Conservation (phyloP, 257 asterid genomes). For the Nicotiana paniculata region DNA sequence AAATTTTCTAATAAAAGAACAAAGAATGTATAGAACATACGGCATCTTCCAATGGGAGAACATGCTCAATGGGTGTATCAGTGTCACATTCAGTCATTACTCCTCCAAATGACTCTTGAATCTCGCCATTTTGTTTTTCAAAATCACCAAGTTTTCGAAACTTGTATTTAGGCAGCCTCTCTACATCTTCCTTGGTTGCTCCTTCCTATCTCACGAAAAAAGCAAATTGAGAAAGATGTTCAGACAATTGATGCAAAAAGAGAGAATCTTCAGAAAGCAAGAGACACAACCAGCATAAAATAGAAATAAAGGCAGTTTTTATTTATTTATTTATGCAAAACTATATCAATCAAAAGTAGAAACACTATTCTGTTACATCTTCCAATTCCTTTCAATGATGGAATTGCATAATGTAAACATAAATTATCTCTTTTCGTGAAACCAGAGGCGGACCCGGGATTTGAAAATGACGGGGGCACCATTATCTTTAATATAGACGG, state of each 20-base stretch:
- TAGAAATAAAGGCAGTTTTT: neutral
- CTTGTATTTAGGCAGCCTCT: constrained; percentile 70
- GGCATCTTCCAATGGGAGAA: constrained; percentile 86
- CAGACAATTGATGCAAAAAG: neutral
- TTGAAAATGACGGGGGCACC: no score
- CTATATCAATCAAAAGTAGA: neutral
- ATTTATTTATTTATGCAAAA: no score
- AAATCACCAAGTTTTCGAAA: constrained; percentile 86
- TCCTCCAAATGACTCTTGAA: constrained; percentile 93
- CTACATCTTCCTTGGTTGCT: constrained; percentile 95
- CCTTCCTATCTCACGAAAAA: constrained; percentile 66
- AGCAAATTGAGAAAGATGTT: neutral
- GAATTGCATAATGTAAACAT: neutral
- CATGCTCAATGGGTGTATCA: constrained; percentile 67
- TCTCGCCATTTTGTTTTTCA: constrained; percentile 86
- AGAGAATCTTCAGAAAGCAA: neutral
- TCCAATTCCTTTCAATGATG: neutral
- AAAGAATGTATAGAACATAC: constrained; percentile 35
- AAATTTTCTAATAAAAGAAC: neutral
- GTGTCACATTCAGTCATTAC: constrained; percentile 78
- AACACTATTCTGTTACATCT: neutral
- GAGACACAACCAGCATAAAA: neutral
- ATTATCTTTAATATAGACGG: no score
- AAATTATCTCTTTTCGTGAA: neutral
- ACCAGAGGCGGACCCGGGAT: neutral